Evolutionary conservation across 2,329 filamentous ascomycete genomes (phyloP).

Genomic region (Alternaria ethzedia): DNA sequence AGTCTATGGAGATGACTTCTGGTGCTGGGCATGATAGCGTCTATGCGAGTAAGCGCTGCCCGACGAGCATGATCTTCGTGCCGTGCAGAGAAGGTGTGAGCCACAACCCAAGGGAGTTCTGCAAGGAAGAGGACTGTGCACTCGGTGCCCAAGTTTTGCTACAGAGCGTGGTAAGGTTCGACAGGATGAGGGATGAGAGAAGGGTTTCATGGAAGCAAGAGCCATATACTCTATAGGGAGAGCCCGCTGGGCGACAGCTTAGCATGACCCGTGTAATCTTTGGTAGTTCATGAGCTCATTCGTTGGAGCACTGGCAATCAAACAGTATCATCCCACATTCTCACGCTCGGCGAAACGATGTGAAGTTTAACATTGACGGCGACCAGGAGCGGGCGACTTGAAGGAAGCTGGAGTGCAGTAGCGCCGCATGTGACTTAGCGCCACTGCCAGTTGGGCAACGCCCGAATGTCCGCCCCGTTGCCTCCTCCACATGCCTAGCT

Average conservation of each 20-base stretch:
- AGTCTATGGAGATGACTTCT: constrained; percentile 63
- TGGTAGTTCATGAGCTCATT: neutral
- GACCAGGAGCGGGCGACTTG: neutral
- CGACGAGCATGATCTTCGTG: constrained; percentile 58
- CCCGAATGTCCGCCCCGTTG: neutral
- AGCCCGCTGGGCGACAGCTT: neutral
- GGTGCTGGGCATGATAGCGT: constrained; percentile 69
- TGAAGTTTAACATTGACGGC: neutral
- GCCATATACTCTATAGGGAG: constrained; percentile 31
- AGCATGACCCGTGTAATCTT: neutral
- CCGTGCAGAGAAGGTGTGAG: constrained; percentile 56
- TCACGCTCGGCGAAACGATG: neutral
- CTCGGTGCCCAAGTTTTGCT: constrained; percentile 58
- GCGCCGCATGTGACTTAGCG: neutral
- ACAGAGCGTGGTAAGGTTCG: constrained; percentile 58
- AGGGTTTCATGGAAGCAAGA: constrained; percentile 37
- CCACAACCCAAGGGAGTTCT: constrained; percentile 56
- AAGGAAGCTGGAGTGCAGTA: neutral
- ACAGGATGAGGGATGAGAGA: constrained; percentile 51
- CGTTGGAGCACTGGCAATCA: neutral
- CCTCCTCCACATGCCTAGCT: neutral
- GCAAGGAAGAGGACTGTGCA: constrained; percentile 54
- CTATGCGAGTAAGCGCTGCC: constrained; percentile 52
- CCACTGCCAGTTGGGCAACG: neutral
- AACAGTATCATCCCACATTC: neutral